These are phyloP conservation scores for Brassica carinata DNA, from an alignment of 345 rosid genomes.

Conservation along the genomic window DNA sequence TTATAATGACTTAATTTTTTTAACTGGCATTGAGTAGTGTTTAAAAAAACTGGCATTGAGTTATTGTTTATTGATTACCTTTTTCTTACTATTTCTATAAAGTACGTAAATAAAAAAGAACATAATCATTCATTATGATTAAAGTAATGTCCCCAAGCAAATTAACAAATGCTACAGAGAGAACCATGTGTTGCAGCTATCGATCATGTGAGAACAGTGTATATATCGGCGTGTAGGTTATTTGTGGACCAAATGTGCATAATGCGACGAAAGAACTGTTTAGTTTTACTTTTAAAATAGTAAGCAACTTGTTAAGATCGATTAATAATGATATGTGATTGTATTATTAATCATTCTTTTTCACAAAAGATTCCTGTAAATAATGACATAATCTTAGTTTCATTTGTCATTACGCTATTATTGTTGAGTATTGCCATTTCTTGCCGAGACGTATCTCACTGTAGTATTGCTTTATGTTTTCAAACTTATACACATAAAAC, in stretches of 20 bases:
- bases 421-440: constrained; percentile 22
- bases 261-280: neutral
- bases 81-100: constrained; percentile 19
- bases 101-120: neutral
- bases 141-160: neutral
- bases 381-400: constrained; percentile 28
- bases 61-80: neutral
- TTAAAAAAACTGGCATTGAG: neutral
- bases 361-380: constrained; percentile 18
- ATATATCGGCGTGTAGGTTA: neutral
- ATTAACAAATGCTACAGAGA: constrained; percentile 12
- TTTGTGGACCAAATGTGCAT: constrained; percentile 13
- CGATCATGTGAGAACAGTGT: constrained; percentile 13
- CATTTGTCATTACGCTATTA: constrained; percentile 1
- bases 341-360: neutral
- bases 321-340: constrained; percentile 14
- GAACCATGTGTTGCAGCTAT: constrained; percentile 24
- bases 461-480: constrained; percentile 2
- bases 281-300: neutral
- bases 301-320: constrained; percentile 23
- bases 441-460: constrained; percentile 32
- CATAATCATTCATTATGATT: constrained; percentile 2
- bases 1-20: neutral
- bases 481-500: neutral
- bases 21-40: neutral